Evolutionary conservation across 176 grass and related monocot genomes (phyloP), one percentile per base, ranked within the genome.

Genomic region (Guadua angustifolia): DNA sequence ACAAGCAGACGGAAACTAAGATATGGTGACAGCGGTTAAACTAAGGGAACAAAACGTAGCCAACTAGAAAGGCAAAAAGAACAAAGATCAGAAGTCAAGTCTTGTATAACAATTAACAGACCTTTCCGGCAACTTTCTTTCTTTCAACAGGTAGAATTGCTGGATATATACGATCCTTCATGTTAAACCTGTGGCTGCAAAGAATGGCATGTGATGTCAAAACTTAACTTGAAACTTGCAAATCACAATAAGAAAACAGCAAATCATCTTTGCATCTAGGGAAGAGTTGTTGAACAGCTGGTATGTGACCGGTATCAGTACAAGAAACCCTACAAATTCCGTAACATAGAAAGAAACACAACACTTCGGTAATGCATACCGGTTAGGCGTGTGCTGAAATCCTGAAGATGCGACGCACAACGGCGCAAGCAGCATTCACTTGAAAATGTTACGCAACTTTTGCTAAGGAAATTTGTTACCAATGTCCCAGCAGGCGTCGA

Each of bases 111-210:
- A 66, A 64, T 81, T 13, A 80, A 85, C 84, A 80, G 46, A 95
- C 96, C 96, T 67, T 92, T 66, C 96, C 96, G n/a, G 53, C 77
- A 70, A 98, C 87, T 79, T 75, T 83, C 69, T 95, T 95, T 82
- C 33, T 89, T 43, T 92, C 77, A n/a, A 89, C 89, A 7, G 93
- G 93, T 44, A 94, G 80, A 74, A 98, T 98, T 53, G 96, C 96
- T 35, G 96, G 96, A 79, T 98, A 98, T 72, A 98, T 88, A 35
- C 93, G 91, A 5, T n/a, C 93, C 84, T 94, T 95, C 82, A 95
- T 78, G 83, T 39, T 95, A 73, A 94, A 98, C 64, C 96, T 88
- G 59, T 94, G 96, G 80, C 96, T 98, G 89, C 69, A 85, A 29
- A 36, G 0, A 24, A 79, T 25, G 3, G 1, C 8, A 25, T 13